These are phyloP conservation scores for Camelina neglecta DNA, from an alignment of 345 rosid genomes.

Conservation along the genomic window DNA sequence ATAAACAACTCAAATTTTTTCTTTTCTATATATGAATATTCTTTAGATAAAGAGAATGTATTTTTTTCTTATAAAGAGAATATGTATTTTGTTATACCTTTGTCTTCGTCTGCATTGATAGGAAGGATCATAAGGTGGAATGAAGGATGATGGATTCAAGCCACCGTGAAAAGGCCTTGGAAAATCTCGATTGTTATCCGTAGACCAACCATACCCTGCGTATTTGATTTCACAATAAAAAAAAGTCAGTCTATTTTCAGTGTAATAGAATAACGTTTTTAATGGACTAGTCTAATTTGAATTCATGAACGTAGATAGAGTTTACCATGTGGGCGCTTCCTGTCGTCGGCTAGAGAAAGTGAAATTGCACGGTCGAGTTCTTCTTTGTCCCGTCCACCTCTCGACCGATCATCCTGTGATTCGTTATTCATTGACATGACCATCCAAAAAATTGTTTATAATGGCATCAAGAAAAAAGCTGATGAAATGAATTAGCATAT, in stretches of 20 bases:
- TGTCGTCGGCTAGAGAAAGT: conserved; percentile 64
- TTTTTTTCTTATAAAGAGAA: neutral
- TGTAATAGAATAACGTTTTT: neutral
- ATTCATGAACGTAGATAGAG: conserved; percentile 5
- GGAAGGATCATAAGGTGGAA: conserved; percentile 60
- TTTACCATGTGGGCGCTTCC: conserved; percentile 62
- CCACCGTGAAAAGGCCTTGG: conserved; percentile 54
- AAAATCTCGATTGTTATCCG: conserved; percentile 51
- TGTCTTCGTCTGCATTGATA: conserved; percentile 51
- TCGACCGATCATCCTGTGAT: conserved; percentile 64
- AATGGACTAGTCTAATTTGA: neutral
- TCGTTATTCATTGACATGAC: conserved; percentile 14
- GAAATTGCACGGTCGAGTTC: conserved; percentile 76
- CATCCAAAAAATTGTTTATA: neutral
- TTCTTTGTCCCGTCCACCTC: conserved; percentile 64
- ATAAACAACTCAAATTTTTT: neutral
- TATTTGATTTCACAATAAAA: conserved; percentile 13
- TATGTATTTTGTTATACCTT: conserved; percentile 50
- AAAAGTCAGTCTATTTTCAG: neutral
- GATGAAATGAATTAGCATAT: too few species aligned
- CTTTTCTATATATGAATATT: neutral
- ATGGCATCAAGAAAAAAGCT: neutral
- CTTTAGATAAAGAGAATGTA: neutral
- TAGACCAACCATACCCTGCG: conserved; percentile 61
- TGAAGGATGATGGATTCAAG: conserved; percentile 51